Evolutionary conservation across 441 rosid genomes (phyloP).

Genomic region (Pelargonium cotyledonis): DNA sequence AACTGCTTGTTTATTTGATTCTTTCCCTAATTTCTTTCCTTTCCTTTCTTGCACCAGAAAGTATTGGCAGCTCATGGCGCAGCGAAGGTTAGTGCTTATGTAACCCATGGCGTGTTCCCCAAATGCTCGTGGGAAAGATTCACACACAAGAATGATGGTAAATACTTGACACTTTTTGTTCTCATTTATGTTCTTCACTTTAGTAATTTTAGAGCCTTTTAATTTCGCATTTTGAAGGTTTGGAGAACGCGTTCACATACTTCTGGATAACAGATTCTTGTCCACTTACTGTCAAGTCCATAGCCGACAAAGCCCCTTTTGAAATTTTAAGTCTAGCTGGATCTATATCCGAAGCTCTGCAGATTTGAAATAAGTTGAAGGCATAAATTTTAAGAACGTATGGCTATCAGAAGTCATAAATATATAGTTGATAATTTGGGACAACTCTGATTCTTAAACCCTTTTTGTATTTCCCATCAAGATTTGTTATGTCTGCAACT

Average conservation of each 20-base stretch:
- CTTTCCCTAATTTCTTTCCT: background rate
- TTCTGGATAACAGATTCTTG: constrained; percentile 99
- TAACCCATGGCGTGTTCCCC: constrained; percentile 95
- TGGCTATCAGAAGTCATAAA: background rate
- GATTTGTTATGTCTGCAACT: background rate
- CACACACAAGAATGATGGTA: constrained; percentile 51
- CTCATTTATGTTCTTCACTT: background rate
- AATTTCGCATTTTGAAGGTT: constrained; percentile 25
- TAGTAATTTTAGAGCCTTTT: constrained; percentile 8
- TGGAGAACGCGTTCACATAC: constrained; percentile 55
- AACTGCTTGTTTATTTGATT: background rate
- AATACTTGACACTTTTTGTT: background rate
- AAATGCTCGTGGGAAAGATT: constrained; percentile 87
- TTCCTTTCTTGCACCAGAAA: constrained; percentile 46
- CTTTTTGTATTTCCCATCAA: background rate
- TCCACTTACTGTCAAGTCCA: constrained; percentile 71
- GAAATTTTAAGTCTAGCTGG: constrained; percentile 86
- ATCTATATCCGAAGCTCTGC: constrained; percentile 81
- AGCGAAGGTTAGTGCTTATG: constrained; percentile 87
- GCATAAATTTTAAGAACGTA: background rate
- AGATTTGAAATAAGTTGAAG: constrained; percentile 37
- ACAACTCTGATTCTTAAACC: background rate
- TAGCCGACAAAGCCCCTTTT: constrained; percentile 68
- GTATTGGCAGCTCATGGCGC: constrained; percentile 87
- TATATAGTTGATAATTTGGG: background rate